Evolutionary conservation across 345 rosid genomes (phyloP).

Genomic region (Durio zibethinus): DNA sequence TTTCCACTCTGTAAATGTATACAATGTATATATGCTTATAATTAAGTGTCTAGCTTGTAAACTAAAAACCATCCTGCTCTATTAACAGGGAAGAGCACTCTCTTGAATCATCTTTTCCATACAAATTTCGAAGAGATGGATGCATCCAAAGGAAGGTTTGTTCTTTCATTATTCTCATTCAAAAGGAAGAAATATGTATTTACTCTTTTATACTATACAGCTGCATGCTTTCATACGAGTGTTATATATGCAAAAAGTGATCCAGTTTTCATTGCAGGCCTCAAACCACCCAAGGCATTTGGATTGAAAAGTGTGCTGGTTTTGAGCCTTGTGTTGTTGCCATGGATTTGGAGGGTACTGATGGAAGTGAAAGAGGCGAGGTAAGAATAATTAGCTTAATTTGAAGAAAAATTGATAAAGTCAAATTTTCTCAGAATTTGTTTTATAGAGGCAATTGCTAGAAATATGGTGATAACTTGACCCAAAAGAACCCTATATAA

Average conservation of each 20-base stretch:
- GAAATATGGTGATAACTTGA: too few relatives aligned
- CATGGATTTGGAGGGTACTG: constrained; percentile 78
- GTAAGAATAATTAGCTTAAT: constrained; percentile 17
- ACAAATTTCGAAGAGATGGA: constrained; percentile 75
- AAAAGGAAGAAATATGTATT: too few relatives aligned
- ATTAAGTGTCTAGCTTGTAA: neutral
- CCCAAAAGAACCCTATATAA: too few relatives aligned
- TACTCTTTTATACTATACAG: too few relatives aligned
- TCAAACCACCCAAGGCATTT: constrained; percentile 75
- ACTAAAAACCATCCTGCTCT: neutral
- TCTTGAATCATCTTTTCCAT: constrained; percentile 62
- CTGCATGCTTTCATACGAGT: neutral
- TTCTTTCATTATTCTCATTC: too few relatives aligned
- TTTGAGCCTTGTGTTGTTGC: constrained; percentile 62
- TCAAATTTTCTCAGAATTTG: too few relatives aligned
- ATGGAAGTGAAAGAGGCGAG: constrained; percentile 86
- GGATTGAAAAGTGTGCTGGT: constrained; percentile 63
- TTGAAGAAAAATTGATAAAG: too few relatives aligned
- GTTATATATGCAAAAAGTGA: neutral
- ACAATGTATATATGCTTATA: neutral
- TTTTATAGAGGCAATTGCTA: too few relatives aligned
- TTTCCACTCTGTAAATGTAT: too few relatives aligned
- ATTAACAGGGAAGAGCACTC: constrained; percentile 62
- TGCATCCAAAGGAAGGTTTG: constrained; percentile 45
- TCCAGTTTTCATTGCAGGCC: constrained; percentile 38